Base-by-base conservation (phyloP, 768 basidiomycete species). In the Crepidotus variabilis region DNA sequence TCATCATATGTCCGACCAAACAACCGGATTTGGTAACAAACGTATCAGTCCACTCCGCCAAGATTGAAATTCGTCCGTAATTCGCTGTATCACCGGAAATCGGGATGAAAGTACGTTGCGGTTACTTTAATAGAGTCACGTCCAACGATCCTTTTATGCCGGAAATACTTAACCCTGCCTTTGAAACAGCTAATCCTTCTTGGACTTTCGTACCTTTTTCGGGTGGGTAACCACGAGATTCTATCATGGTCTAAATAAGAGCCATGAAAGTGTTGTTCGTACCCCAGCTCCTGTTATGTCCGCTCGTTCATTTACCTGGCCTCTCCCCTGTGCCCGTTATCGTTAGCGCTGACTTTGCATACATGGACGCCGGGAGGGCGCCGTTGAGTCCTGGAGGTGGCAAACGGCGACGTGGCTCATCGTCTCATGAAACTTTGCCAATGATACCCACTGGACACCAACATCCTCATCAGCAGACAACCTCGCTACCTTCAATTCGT, bases 401-500 rank as follows among this genome's bases (percentile, higher is more conserved):
- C 62, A 71, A 66, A 52, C 60, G 61, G 1, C 61, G 64, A 50
- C 65, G 62, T 56, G 58, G 57, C 52, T 62, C 65, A 33, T 57
- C 69, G 36, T 45, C 64, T 24, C 56, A 59, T 16, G 60, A 62
- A 4, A 36, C 48, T 50, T 57, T 61, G 49, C 58, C 63, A 47
- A 63, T 69, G 59, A 55, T 61, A 21, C 53, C 63, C 14, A 56
- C 61, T 22, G 22, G 57, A 14, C 64, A 54, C 11, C 39, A 43
- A 23, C 63, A 66, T 50, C 50, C 58, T 9, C 60, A 63, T 23
- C 66, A 70, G 67, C 47, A 71, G 61, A 72, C 71, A 35, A 72
- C 72, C 2, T 74, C 74, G 49, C 75, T 89, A 23, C 87, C 87
- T 3, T 83, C 87, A 50, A 88, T 90, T 63, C 83, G 82, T 51